Evolutionary conservation across 108 stramenopile genomes (phyloP).

Genomic region (Skeletonema menzelii): DNA sequence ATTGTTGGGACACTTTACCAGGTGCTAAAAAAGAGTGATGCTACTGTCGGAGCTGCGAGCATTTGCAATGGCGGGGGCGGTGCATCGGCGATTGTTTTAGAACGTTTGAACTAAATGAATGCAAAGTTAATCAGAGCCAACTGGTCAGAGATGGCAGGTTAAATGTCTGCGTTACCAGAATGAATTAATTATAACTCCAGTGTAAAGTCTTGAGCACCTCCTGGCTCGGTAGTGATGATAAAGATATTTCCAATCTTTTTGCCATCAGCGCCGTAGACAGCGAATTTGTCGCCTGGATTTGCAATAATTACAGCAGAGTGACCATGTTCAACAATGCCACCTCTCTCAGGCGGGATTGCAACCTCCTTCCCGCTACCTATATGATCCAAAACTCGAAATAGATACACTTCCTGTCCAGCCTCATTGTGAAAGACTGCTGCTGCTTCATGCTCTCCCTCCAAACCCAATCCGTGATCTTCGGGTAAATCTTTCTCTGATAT

Average conservation of each 20-base stretch:
- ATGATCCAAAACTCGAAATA: neutral
- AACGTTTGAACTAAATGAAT: conserved; percentile 83
- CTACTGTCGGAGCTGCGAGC: conserved; percentile 88
- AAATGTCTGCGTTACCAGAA: neutral
- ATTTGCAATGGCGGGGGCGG: conserved; percentile 99
- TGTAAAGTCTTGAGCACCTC: conserved; percentile 29
- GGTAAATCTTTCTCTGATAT: conserved; percentile 32
- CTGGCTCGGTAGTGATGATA: neutral
- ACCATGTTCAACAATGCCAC: neutral
- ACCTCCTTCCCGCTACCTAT: conserved; percentile 6
- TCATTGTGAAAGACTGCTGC: conserved; percentile 42
- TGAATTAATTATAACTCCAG: neutral
- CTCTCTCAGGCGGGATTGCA: conserved; percentile 3
- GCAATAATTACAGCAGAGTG: conserved; percentile 23
- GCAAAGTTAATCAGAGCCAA: too few relatives aligned
- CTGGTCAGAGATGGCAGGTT: neutral
- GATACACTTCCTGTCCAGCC: conserved; percentile 15
- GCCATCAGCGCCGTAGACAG: conserved; percentile 14
- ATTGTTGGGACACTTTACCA: conserved; percentile 89
- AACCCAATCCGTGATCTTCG: conserved; percentile 41
- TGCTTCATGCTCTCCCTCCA: conserved; percentile 27
- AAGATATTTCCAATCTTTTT: conserved; percentile 2
- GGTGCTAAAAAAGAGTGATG: conserved; percentile 87
- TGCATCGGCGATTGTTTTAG: conserved; percentile 94
- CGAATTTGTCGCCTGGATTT: conserved; percentile 32